Evolutionary conservation across 2,329 filamentous ascomycete genomes (phyloP), one percentile per base, ranked within the genome.

Genomic region (Venturia carpophila): DNA sequence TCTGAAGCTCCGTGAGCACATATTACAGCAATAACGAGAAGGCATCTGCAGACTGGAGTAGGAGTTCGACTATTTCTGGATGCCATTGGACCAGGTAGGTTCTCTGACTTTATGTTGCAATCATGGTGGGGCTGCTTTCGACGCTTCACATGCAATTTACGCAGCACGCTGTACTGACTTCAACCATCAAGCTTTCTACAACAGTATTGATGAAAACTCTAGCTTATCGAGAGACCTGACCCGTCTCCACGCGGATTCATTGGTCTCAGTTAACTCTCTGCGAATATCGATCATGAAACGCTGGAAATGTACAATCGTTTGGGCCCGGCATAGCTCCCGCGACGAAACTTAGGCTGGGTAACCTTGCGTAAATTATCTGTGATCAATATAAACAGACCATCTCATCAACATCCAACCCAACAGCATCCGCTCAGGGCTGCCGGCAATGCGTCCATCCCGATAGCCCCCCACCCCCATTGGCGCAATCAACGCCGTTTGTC

Each of bases 391-490:
- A n/a, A 58, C 52, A 58, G 52, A 58, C 27, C 52, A 58, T 3
- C 30, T 58, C 30, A 58, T 58, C 52, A 58, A 58, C 15, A 39
- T 58, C 52, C 30, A 37, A 58, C 27, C 27, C 15, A n/a, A n/a
- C 15, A 11, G 52, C 52, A n/a, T 27, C 11, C 27, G 30, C 30
- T 37, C 6, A 58, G 30, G 37, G 27, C 52, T 5, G 7, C 17
- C 24, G 49, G 49, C 49, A 34, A 34, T 56, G 49, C 49, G 49
- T 9, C 30, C 52, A 17, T 34, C 24, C 21, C 30, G 52, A 21
- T 58, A 58, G 30, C 37, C 52, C 52, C 52, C 52, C 52, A 58
- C 52, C 52, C 19, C 52, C 52, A 58, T 58, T 58, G 17, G 52
- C 52, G 52, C 27, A 34, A 1, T 11, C 30, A 37, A 34, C 19